A percentile compares a stretch with the other conserved stretches of the same genome.
These are phyloP conservation scores for Trichomonascus vanleenenianus DNA, from an alignment of 805 yeast species.

Conservation along the genomic window DNA sequence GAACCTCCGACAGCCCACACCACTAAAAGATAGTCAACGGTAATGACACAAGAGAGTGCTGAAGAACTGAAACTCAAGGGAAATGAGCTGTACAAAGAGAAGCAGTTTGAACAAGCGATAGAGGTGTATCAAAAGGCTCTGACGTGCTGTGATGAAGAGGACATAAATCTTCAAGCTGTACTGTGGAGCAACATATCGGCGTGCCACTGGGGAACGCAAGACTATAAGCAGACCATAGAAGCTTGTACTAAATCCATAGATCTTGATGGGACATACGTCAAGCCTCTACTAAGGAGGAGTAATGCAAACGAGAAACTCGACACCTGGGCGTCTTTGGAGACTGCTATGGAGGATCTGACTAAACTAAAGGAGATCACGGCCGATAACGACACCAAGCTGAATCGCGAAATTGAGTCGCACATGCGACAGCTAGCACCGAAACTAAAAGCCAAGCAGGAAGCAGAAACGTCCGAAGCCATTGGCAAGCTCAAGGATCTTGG, in stretches of 20 bases:
- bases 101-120: slow-evolving; percentile 2
- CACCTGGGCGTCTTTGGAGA: slow-evolving; percentile 24
- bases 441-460: slow-evolving; percentile 20
- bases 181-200: slow-evolving; percentile 23
- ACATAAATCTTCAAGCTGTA: slow-evolving; percentile 9
- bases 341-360: slow-evolving; percentile 21
- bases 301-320: slow-evolving; percentile 41
- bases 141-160: slow-evolving; percentile 13
- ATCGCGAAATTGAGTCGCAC: slow-evolving; percentile 1
- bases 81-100: slow-evolving; percentile 2
- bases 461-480: slow-evolving; percentile 25
- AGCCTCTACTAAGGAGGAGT: slow-evolving; percentile 73
- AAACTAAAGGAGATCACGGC: slow-evolving; percentile 8
- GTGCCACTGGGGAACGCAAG: slow-evolving; percentile 17
- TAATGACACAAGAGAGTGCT: not conserved
- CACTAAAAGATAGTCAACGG: not conserved
- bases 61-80: slow-evolving; percentile 3
- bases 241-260: slow-evolving; percentile 60
- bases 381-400: slow-evolving; percentile 1
- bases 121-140: slow-evolving; percentile 13
- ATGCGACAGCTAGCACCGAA: slow-evolving; percentile 13
- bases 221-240: slow-evolving; percentile 39
- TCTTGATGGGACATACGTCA: slow-evolving; percentile 51
- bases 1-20: no score
- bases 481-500: slow-evolving; percentile 28